Percentiles rank a stretch among this genome's conserved stretches.
phyloP scores from a whole-genome alignment of 352 stramenopile genomes.

The Saprolegnia diclina region DNA sequence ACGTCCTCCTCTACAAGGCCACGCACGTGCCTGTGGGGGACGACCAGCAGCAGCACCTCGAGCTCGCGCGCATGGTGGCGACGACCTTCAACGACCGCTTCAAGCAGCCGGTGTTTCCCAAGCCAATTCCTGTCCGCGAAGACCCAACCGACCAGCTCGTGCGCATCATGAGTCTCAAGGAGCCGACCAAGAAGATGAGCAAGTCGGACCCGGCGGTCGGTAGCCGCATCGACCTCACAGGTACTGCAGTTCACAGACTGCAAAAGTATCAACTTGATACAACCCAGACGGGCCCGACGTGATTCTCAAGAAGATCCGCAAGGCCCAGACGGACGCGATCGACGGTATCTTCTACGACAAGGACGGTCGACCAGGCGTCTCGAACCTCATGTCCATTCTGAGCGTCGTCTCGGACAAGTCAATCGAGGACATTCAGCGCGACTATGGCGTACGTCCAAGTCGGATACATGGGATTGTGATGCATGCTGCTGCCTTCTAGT shows the following conservation, averaged over 20 bases:
- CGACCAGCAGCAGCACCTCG: constrained; percentile 97
- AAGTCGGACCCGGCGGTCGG: constrained; percentile 91
- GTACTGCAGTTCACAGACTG: constrained; percentile 54
- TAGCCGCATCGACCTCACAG: constrained; percentile 94
- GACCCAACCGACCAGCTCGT: constrained; percentile 50
- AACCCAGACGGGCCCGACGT: constrained; percentile 42
- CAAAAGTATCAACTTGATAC: constrained; percentile 68
- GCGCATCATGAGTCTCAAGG: constrained; percentile 96
- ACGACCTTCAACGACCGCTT: constrained; percentile 96
- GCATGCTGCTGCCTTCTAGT: not conserved
- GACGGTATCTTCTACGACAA: constrained; percentile 86
- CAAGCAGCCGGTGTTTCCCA: constrained; percentile 50
- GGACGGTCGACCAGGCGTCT: constrained; percentile 87
- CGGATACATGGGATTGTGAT: constrained; percentile 45
- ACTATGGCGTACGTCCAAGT: constrained; percentile 70
- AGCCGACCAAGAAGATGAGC: constrained; percentile 98
- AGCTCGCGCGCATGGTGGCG: constrained; percentile 97
- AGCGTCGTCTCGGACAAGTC: constrained; percentile 65
- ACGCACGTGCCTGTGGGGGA: constrained; percentile 97
- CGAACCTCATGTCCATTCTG: constrained; percentile 93
- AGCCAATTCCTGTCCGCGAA: constrained; percentile 46
- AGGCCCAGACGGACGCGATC: constrained; percentile 85
- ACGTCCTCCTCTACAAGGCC: constrained; percentile 98
- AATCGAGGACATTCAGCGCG: constrained; percentile 61
- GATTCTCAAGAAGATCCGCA: constrained; percentile 83